Percentiles rank a stretch among this genome's conserved stretches.
Conservation (phyloP, 1,139 yeast genomes). For the Sugiyamaella grinbergsii region DNA sequence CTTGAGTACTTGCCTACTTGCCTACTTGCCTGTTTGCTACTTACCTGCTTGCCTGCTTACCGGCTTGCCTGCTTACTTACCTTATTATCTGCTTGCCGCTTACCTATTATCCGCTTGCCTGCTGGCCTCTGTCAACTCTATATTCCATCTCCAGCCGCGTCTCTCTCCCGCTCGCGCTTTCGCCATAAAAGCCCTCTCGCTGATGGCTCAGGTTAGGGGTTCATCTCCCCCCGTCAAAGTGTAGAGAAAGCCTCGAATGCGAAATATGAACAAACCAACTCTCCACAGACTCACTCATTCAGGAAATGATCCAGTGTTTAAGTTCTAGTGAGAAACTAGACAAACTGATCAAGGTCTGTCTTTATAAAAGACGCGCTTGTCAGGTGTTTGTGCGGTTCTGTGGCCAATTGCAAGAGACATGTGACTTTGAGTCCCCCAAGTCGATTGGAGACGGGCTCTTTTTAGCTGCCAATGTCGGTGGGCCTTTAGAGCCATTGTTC, state of each 20-base stretch:
- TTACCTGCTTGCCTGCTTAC: too few relatives aligned
- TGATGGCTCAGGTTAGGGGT: background rate
- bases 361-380: conserved; percentile 30
- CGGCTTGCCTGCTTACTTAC: too few relatives aligned
- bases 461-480: conserved; percentile 4
- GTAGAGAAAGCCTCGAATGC: background rate
- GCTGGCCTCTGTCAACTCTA: too few relatives aligned
- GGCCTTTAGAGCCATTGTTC: conserved; percentile 36
- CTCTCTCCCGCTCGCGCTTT: too few relatives aligned
- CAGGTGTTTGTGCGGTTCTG: conserved; percentile 36
- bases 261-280: too few relatives aligned
- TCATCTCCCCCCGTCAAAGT: too few relatives aligned
- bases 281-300: too few relatives aligned
- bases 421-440: conserved; percentile 19
- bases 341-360: conserved; percentile 30
- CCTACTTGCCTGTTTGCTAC: too few relatives aligned
- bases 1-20: too few relatives aligned
- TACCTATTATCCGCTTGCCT: too few relatives aligned
- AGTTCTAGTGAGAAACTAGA: conserved; percentile 26
- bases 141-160: too few relatives aligned
- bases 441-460: conserved; percentile 15
- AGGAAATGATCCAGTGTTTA: conserved; percentile 21
- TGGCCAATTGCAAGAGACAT: conserved; percentile 39
- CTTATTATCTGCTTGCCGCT: too few relatives aligned
- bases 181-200: background rate